Evolutionary conservation across 2,329 filamentous ascomycete genomes (phyloP).

Genomic region (Cercospora zeina): DNA sequence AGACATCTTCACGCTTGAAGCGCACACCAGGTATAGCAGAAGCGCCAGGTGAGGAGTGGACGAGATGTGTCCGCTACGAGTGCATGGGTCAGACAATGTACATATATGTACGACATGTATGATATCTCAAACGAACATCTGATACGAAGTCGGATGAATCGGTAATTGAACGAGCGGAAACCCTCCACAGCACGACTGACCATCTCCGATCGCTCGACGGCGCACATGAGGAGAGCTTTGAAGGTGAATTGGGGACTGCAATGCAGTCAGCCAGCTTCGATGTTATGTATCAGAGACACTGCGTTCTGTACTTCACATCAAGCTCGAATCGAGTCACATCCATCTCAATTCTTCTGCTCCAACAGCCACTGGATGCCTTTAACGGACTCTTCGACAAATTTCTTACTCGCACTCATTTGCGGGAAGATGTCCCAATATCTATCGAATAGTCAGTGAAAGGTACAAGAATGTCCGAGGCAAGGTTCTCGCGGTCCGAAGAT

Average conservation of each 20-base stretch:
- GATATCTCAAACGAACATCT: constrained; percentile 1
- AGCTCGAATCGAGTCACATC: background rate
- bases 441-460: too few species aligned
- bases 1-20: background rate
- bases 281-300: background rate
- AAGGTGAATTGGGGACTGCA: background rate
- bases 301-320: background rate
- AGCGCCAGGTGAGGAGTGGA: background rate
- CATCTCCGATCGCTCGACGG: background rate
- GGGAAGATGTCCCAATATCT: constrained; percentile 41
- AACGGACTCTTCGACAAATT: constrained; percentile 37
- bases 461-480: too few species aligned
- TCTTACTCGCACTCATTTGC: constrained; percentile 31
- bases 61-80: background rate
- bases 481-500: too few species aligned
- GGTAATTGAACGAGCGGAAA: background rate
- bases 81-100: constrained; percentile 1
- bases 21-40: background rate
- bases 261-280: background rate
- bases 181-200: background rate
- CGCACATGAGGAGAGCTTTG: background rate
- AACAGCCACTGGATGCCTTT: constrained; percentile 38
- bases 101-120: constrained; percentile 16
- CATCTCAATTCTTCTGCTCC: constrained; percentile 25
- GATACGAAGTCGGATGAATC: background rate